Conservation (phyloP, 495 filamentous ascomycete species). For the Friedmanniomyces endolithicus region DNA sequence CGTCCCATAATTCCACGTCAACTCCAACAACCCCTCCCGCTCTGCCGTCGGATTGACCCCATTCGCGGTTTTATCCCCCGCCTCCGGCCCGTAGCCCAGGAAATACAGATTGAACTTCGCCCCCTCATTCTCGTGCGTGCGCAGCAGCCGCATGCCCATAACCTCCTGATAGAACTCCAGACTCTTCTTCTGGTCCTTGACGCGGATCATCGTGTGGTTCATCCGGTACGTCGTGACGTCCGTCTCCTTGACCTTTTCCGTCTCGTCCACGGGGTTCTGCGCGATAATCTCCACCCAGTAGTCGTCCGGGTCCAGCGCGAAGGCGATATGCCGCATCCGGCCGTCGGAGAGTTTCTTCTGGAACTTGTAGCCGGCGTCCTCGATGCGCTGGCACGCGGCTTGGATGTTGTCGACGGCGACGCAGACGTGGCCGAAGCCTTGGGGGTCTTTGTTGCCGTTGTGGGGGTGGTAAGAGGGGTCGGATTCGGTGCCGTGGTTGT, state of each 20-base stretch:
- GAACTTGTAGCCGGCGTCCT: slow-evolving; percentile 80
- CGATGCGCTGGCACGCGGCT: slow-evolving; percentile 73
- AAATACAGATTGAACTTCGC: slow-evolving; percentile 85
- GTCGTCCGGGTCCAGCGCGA: slow-evolving; percentile 82
- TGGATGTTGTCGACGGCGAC: slow-evolving; percentile 42
- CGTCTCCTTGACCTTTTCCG: slow-evolving; percentile 43
- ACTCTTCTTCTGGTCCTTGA: slow-evolving; percentile 76
- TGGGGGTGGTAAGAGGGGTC: slow-evolving; percentile 70
- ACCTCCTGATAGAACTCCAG: slow-evolving; percentile 84
- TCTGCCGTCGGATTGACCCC: slow-evolving; percentile 47
- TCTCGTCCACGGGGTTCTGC: slow-evolving; percentile 34
- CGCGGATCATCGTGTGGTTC: slow-evolving; percentile 70
- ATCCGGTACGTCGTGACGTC: slow-evolving; percentile 44
- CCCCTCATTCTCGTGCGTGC: slow-evolving; percentile 55
- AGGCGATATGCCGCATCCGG: slow-evolving; percentile 78
- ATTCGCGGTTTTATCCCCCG: slow-evolving; percentile 35
- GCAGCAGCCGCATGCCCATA: slow-evolving; percentile 72
- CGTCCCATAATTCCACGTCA: slow-evolving; percentile 96
- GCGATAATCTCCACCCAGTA: slow-evolving; percentile 53
- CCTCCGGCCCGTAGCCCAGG: slow-evolving; percentile 60
- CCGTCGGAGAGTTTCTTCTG: slow-evolving; percentile 90
- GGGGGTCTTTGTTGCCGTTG: slow-evolving; percentile 84
- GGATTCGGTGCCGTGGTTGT: slow-evolving; percentile 91
- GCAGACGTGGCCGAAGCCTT: slow-evolving; percentile 83
- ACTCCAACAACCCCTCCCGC: slow-evolving; percentile 71